These are phyloP conservation scores for Anisodus tanguticus DNA, from an alignment of 257 asterid species.

Conservation along the genomic window DNA sequence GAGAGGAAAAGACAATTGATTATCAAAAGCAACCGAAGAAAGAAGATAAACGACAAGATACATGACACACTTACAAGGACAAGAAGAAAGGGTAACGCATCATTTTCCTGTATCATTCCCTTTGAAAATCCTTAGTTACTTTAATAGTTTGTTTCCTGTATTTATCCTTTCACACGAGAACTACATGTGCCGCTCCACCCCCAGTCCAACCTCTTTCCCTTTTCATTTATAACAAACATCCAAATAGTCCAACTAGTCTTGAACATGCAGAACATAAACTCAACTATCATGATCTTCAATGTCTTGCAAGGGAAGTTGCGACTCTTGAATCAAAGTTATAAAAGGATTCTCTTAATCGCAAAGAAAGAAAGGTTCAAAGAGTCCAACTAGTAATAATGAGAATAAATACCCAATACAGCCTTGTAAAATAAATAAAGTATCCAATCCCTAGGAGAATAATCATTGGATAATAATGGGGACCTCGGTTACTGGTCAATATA, in stretches of 20 bases:
- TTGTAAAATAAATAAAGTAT: background rate
- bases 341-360: background rate
- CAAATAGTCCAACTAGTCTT: no score
- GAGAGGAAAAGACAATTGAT: background rate
- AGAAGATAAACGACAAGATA: background rate
- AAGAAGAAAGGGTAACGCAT: background rate
- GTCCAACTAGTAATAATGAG: background rate
- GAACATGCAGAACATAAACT: conserved; percentile 1
- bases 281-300: background rate
- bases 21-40: background rate
- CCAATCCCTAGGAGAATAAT: background rate
- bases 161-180: conserved; percentile 9
- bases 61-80: background rate
- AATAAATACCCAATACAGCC: conserved; percentile 5
- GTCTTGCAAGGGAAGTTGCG: background rate
- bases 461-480: background rate
- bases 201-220: conserved; percentile 11
- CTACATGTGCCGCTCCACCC: background rate
- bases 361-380: background rate
- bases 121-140: conserved; percentile 20
- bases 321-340: background rate
- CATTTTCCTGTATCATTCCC: conserved; percentile 1
- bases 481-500: background rate
- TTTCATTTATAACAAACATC: conserved; percentile 9
- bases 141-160: background rate